Base-by-base conservation (phyloP, 495 filamentous ascomycete genomes). In the Penicillium egyptiacum region DNA sequence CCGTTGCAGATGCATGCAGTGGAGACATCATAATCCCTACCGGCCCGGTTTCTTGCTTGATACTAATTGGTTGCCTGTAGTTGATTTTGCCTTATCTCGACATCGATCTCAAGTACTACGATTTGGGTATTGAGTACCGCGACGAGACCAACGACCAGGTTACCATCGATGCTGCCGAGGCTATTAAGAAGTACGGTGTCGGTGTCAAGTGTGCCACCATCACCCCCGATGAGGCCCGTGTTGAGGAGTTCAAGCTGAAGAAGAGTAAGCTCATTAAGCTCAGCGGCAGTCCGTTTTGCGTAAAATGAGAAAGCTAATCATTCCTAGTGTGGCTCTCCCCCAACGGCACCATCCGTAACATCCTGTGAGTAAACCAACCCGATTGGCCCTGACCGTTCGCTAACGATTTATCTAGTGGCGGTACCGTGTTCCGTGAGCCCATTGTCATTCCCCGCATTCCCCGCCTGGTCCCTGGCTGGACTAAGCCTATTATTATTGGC, bases 141-240 rank as follows among this genome's bases (percentile, higher is more conserved):
- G 92, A 98, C 70, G 72, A 95, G 81, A 98, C 94, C 68, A 86
- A 96, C 67, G 94, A 98, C 74, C 80, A 96, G 78, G 92, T 98
- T 72, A 98, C 94, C 50, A 65, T 89, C 61, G 93, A 98, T 66
- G 88, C 92, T 51, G 94, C 94, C 42, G 92, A 96, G 77, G 94
- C 94, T 26, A 97, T 97, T 78, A 91, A 96, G 83, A 95, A 96
- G 81, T 96, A 98, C 81, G 88, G 86, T 49, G 94, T 98, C 50
- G 94, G 94, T 74, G 91, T 98, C 75, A 98, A 98, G 83, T 98
- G 94, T 75, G 94, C 94, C 55, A 98, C 94, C 69, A 98, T 98
- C 78, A 98, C 94, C 55, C 94, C 94, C 20, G 94, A 98, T 74
- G 92, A 98, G 80, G 89, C 85, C 53, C 86, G 94, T 71, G 92